These are phyloP conservation scores for Coniochaeta ligniaria DNA, from an alignment of 2,329 filamentous ascomycete genomes.

Conservation along the genomic window DNA sequence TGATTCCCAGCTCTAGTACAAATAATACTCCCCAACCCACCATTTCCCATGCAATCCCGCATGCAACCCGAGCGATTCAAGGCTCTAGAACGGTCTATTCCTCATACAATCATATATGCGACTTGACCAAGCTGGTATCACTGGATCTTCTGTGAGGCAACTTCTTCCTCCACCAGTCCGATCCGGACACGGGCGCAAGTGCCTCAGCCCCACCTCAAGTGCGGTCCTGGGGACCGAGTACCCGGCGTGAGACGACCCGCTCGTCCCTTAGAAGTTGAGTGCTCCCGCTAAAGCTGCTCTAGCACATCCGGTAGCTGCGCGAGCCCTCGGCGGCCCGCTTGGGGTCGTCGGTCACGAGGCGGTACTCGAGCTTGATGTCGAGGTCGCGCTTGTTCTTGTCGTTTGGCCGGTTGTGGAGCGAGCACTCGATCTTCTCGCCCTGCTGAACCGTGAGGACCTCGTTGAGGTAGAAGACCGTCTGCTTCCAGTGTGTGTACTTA, in stretches of 20 bases:
- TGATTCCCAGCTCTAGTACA: neutral
- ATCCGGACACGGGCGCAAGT: neutral
- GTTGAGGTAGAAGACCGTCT: constrained; percentile 96
- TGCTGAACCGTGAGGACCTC: constrained; percentile 89
- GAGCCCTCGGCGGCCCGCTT: constrained; percentile 61
- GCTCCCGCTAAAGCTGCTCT: constrained; percentile 12
- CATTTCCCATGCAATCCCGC: neutral
- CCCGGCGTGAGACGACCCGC: neutral
- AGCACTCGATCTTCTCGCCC: constrained; percentile 70
- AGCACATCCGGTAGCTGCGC: constrained; percentile 77
- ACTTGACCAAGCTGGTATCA: neutral
- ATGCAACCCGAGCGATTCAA: neutral
- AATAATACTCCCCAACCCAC: neutral
- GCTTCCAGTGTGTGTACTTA: constrained; percentile 99
- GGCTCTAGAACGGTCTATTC: neutral
- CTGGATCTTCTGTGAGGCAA: neutral
- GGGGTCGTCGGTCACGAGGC: constrained; percentile 67
- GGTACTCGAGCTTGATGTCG: constrained; percentile 82
- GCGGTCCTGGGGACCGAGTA: neutral
- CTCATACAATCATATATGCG: neutral
- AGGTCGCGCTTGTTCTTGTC: constrained; percentile 91
- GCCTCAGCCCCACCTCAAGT: neutral
- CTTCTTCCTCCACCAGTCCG: neutral
- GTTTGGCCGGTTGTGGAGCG: constrained; percentile 79
- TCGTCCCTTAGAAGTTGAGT: neutral